phyloP scores from a whole-genome alignment of 352 stramenopile genomes.

The Globisporangium paroecandrum region DNA sequence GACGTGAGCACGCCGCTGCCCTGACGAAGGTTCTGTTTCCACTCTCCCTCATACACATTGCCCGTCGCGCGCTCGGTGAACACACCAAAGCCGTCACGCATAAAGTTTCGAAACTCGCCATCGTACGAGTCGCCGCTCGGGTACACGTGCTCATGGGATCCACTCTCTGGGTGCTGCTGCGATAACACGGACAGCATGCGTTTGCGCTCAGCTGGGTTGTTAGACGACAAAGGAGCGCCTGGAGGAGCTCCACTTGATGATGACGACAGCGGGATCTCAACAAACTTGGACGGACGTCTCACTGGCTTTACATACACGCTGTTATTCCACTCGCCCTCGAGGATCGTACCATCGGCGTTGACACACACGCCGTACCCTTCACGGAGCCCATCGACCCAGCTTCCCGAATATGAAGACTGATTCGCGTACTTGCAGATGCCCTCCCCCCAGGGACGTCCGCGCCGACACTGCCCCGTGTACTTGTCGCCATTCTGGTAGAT shows the following conservation, averaged over 20 bases:
- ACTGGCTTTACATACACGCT: slow-evolving; percentile 53
- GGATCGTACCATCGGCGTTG: slow-evolving; percentile 49
- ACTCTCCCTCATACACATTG: slow-evolving; percentile 73
- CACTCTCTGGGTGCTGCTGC: slow-evolving; percentile 27
- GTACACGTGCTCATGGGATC: slow-evolving; percentile 42
- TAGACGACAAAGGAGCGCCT: not conserved
- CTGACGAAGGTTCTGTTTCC: slow-evolving; percentile 52
- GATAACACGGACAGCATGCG: slow-evolving; percentile 13
- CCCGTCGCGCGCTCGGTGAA: slow-evolving; percentile 61
- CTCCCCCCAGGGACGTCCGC: slow-evolving; percentile 60
- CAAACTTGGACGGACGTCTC: slow-evolving; percentile 45
- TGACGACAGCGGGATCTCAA: slow-evolving; percentile 52
- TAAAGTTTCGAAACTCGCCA: slow-evolving; percentile 47
- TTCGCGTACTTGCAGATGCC: slow-evolving; percentile 90
- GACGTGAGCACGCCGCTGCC: slow-evolving; percentile 66
- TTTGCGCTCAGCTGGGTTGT: not conserved
- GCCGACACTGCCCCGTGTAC: slow-evolving; percentile 57
- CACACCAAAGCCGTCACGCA: slow-evolving; percentile 52
- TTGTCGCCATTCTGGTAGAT: slow-evolving; percentile 75
- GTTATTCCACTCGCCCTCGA: slow-evolving; percentile 76
- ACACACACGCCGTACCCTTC: slow-evolving; percentile 76
- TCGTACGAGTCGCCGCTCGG: slow-evolving; percentile 73
- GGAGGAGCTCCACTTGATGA: slow-evolving; percentile 1
- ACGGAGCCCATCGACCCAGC: slow-evolving; percentile 72
- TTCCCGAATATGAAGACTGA: slow-evolving; percentile 87